Conservation (phyloP, 2,329 filamentous ascomycete genomes). For the Hypoxylon sp. region DNA sequence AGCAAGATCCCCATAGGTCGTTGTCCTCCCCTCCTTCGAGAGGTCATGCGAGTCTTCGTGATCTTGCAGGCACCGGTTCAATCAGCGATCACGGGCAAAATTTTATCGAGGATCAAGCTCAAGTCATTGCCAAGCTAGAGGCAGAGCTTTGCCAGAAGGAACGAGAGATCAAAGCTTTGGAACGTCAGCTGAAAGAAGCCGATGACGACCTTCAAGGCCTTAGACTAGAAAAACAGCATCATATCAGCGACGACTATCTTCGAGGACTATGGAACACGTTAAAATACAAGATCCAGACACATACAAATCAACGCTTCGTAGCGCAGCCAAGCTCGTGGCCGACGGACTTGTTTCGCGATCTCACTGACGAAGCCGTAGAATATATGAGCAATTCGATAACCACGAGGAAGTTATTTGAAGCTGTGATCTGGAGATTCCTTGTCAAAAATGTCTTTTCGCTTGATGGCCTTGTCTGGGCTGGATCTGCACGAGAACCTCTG, state of each 20-base stretch:
- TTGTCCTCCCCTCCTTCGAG: background rate
- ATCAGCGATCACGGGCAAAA: background rate
- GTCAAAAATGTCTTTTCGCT: conserved; percentile 7
- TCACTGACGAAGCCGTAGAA: background rate
- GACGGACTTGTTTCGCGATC: background rate
- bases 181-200: conserved; percentile 3
- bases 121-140: background rate
- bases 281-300: conserved; percentile 7
- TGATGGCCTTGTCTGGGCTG: conserved; percentile 6
- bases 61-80: background rate
- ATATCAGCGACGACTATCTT: conserved; percentile 11
- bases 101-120: background rate
- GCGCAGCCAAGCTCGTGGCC: background rate
- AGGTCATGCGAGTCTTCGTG: background rate
- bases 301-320: conserved; percentile 13
- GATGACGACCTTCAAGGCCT: conserved; percentile 2
- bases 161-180: background rate
- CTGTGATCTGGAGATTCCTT: conserved; percentile 5
- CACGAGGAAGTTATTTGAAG: conserved; percentile 8
- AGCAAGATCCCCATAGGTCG: background rate
- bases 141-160: background rate
- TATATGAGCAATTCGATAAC: conserved; percentile 4
- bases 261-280: background rate
- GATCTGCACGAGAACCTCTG: conserved; percentile 3
- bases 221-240: conserved; percentile 1